These are phyloP conservation scores for Solanum sejunctum DNA, from an alignment of 257 asterid genomes.

Conservation along the genomic window DNA sequence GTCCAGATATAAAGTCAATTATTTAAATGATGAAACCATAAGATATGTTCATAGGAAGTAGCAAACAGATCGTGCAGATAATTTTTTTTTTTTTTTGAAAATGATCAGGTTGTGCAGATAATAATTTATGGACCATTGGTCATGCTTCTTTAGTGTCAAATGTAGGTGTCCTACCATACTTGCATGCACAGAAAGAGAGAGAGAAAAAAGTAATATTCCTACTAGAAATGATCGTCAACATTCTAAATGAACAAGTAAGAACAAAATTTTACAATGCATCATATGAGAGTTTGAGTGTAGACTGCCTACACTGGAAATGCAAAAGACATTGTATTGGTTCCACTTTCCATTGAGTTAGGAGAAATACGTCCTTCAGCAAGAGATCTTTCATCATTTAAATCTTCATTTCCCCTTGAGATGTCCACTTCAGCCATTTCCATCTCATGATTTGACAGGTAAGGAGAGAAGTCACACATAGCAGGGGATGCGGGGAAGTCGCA, in stretches of 20 bases:
- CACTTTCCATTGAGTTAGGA: not conserved
- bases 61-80: not conserved
- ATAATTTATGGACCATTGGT: not conserved
- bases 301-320: slow-evolving; percentile 4
- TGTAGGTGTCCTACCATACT: not conserved
- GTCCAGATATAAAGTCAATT: not conserved
- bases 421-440: not conserved
- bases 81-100: too few species aligned
- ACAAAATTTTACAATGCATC: not conserved
- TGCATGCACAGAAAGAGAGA: not conserved
- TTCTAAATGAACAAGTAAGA: not conserved
- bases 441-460: not conserved
- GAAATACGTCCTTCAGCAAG: not conserved
- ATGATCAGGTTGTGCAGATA: not conserved
- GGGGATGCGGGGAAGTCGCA: not conserved
- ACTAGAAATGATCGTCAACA: not conserved
- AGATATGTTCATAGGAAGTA: not conserved
- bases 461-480: not conserved
- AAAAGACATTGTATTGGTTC: not conserved
- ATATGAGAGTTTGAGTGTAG: not conserved
- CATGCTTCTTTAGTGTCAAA: not conserved
- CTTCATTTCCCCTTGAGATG: not conserved
- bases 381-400: not conserved
- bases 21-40: not conserved
- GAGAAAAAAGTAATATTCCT: not conserved